These are phyloP conservation scores for Tillandsia fasciculata DNA, from an alignment of 176 grass and related monocot genomes.

Conservation along the genomic window DNA sequence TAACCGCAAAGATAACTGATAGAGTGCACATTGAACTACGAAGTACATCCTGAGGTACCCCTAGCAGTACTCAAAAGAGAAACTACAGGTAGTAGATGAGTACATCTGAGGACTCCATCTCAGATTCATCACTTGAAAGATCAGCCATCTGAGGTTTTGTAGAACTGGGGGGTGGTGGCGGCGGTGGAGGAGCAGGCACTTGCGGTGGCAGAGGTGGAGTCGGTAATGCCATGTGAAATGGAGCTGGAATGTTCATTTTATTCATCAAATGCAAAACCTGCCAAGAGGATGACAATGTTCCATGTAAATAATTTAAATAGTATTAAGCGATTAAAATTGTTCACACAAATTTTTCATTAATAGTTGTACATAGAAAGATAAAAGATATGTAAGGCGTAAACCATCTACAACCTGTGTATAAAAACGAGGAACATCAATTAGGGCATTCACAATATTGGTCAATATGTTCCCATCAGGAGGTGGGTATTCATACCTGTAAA, in stretches of 20 bases:
- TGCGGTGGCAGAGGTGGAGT: slow-evolving; percentile 68
- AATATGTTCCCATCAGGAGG: too few relatives aligned
- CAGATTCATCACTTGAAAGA: slow-evolving; percentile 88
- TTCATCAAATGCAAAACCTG: slow-evolving; percentile 99
- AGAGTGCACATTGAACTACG: too few relatives aligned
- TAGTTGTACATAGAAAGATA: background rate
- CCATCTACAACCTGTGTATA: slow-evolving; percentile 62
- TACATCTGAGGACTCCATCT: slow-evolving; percentile 96
- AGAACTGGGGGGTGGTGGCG: slow-evolving; percentile 29
- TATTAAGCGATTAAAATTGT: background rate
- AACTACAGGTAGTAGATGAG: slow-evolving; percentile 5
- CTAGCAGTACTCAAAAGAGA: background rate
- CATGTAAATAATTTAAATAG: background rate
- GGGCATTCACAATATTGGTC: slow-evolving; percentile 70
- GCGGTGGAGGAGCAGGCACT: slow-evolving; percentile 35
- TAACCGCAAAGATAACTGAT: too few relatives aligned
- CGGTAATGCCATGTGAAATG: slow-evolving; percentile 91
- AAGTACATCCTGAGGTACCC: too few relatives aligned
- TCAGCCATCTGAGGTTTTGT: slow-evolving; percentile 33
- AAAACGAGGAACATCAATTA: slow-evolving; percentile 86
- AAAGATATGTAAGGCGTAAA: slow-evolving; percentile 13
- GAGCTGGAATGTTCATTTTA: slow-evolving; percentile 94
- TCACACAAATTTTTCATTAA: background rate
- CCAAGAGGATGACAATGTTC: background rate
- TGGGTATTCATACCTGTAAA: too few relatives aligned